These are phyloP conservation scores for Dactylella cylindrospora DNA, from an alignment of 2,329 filamentous ascomycete genomes.

Conservation along the genomic window DNA sequence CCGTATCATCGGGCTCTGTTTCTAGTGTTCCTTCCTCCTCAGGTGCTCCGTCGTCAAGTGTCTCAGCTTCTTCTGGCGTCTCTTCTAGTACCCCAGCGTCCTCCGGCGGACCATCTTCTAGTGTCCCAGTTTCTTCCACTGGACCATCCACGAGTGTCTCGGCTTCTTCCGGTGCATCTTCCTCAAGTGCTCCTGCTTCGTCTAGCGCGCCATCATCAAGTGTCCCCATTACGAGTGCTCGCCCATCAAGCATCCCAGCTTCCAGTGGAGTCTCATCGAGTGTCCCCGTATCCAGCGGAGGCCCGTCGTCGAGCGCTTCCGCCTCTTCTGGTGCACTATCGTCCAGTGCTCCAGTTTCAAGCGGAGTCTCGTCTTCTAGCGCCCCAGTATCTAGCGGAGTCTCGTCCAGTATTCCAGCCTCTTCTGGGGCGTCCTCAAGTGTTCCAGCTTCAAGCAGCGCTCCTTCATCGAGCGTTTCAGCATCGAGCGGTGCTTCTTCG, in stretches of 20 bases:
- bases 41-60: too few species aligned
- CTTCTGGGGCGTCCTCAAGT: neutral
- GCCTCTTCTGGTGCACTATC: conserved; percentile 7
- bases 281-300: neutral
- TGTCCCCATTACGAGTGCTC: too few species aligned
- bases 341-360: too few species aligned
- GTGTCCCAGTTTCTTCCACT: neutral
- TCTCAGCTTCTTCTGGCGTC: neutral
- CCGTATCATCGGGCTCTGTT: too few species aligned
- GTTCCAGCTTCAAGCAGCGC: conserved; percentile 3
- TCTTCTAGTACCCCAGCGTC: neutral
- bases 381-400: too few species aligned
- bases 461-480: neutral
- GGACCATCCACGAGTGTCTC: conserved; percentile 1
- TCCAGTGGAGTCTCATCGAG: too few species aligned
- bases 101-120: conserved; percentile 2
- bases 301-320: too few species aligned
- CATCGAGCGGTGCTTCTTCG: too few species aligned
- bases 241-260: too few species aligned
- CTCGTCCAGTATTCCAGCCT: conserved; percentile 1
- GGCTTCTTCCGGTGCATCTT: too few species aligned
- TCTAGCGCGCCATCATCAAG: neutral
- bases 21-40: too few species aligned
- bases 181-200: neutral
- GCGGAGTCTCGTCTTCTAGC: too few species aligned